These are phyloP conservation scores for Phytophthora multivora DNA, from an alignment of 352 stramenopile genomes.

Conservation along the genomic window DNA sequence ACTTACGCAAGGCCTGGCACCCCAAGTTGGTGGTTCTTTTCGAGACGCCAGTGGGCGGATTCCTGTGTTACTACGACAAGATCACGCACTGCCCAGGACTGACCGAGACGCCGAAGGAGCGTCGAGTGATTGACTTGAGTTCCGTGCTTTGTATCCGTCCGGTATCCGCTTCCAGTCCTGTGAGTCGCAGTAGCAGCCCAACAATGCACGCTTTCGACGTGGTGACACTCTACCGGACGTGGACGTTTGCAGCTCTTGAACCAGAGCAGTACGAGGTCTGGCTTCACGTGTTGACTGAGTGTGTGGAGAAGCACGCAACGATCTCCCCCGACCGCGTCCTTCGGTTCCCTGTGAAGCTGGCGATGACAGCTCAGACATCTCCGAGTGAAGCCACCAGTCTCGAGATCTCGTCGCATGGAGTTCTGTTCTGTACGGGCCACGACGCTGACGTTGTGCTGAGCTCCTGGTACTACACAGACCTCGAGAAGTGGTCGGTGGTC, in stretches of 20 bases:
- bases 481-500: conserved; percentile 78
- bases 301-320: conserved; percentile 60
- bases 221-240: conserved; percentile 75
- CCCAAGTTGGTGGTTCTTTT: conserved; percentile 59
- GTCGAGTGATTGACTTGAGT: conserved; percentile 70
- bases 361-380: conserved; percentile 39
- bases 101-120: conserved; percentile 54
- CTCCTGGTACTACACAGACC: conserved; percentile 82
- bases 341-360: conserved; percentile 54
- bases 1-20: conserved; percentile 64
- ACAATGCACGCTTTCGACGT: conserved; percentile 60
- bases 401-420: conserved; percentile 62
- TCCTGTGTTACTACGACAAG: conserved; percentile 81
- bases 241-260: conserved; percentile 64
- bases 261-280: conserved; percentile 60
- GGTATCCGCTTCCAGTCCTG: conserved; percentile 34
- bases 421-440: conserved; percentile 53
- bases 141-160: conserved; percentile 68
- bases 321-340: conserved; percentile 54
- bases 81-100: conserved; percentile 62
- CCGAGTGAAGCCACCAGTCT: conserved; percentile 50
- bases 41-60: conserved; percentile 65
- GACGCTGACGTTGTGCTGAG: conserved; percentile 55
- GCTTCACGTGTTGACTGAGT: conserved; percentile 58
- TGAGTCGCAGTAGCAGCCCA: not conserved